A percentile compares a stretch with the other conserved stretches of the same genome.
These are phyloP conservation scores for Alternaria alternata DNA, from an alignment of 2,329 filamentous ascomycete species.

Conservation along the genomic window DNA sequence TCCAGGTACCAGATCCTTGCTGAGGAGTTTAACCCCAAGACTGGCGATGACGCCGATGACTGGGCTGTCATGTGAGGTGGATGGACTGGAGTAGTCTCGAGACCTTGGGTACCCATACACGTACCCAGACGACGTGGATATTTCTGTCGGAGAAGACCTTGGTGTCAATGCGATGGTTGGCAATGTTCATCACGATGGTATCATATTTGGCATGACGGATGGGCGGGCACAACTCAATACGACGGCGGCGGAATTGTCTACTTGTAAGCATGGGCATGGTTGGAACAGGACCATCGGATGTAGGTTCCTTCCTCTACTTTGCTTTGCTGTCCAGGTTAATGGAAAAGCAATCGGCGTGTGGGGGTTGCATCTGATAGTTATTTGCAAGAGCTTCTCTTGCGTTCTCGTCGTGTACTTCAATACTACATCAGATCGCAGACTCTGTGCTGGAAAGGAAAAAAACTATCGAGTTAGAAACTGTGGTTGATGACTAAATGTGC, in stretches of 20 bases:
- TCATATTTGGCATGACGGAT: slow-evolving; percentile 3
- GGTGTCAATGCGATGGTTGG: slow-evolving; percentile 3
- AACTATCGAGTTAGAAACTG: slow-evolving; percentile 10
- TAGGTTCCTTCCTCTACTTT: slow-evolving; percentile 9
- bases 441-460: background rate
- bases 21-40: slow-evolving; percentile 32
- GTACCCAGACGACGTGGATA: slow-evolving; percentile 1
- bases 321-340: slow-evolving; percentile 9
- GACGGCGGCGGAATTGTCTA: slow-evolving; percentile 9
- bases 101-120: background rate
- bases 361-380: slow-evolving; percentile 17
- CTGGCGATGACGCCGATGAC: slow-evolving; percentile 51
- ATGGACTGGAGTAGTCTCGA: background rate
- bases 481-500: background rate
- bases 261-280: slow-evolving; percentile 2
- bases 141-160: slow-evolving; percentile 1
- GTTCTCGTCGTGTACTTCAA: slow-evolving; percentile 21
- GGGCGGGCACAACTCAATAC: background rate
- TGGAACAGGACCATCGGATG: background rate
- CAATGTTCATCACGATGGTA: slow-evolving; percentile 4
- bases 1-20: slow-evolving; percentile 44
- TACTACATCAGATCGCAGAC: background rate
- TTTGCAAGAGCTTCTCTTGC: slow-evolving; percentile 12
- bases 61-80: slow-evolving; percentile 50
- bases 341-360: slow-evolving; percentile 23